Base-by-base conservation (phyloP, 768 basidiomycete genomes). In the Pleurotus giganteus region DNA sequence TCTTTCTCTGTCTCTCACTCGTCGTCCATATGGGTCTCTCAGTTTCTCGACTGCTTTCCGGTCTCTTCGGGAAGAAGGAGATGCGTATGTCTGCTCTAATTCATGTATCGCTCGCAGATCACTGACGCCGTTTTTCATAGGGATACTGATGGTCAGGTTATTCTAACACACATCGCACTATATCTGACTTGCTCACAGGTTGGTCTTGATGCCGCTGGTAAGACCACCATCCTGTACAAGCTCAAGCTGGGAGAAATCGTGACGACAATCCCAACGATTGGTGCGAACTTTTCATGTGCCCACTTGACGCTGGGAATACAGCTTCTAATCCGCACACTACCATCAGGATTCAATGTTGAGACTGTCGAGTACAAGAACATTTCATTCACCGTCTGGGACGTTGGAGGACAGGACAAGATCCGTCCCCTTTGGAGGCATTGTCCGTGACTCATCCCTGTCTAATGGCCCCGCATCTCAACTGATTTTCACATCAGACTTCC, bases 351-450 rank as follows among this genome's bases (percentile, higher is more conserved):
- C 83, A 99, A 99, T 71, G 97, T 99, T 64, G 97, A 99, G 83
- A 98, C 97, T 58, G 97, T 99, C 63, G 96, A 98, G 74, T 98
- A 99, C 79, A 98, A 98, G 84, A 99, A 98, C 82, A 98, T 98
- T 62, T 97, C 94, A 23, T 99, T 99, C 85, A 99, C 96, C 21
- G 97, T 98, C 43, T 98, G 97, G 97, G 97, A 99, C 77, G 97
- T 99, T 60, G 97, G 97, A 84, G 97, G 96, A 66, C 96, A 99
- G 78, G 96, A 99, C 79, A 99, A 98, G 88, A 98, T 98, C 74
- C 88, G 96, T 66, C 96, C 96, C 63, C 86, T 98, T 65, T 99
- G 97, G 97, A 93, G 96, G 86, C 97, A 99, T 81, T 99, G 97
- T 97, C 68, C 68, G 94, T 85, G 53, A 43, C 61, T 60, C 55